phyloP scores from a whole-genome alignment of 202 grass and related monocot genomes.

The Setaria viridis region DNA sequence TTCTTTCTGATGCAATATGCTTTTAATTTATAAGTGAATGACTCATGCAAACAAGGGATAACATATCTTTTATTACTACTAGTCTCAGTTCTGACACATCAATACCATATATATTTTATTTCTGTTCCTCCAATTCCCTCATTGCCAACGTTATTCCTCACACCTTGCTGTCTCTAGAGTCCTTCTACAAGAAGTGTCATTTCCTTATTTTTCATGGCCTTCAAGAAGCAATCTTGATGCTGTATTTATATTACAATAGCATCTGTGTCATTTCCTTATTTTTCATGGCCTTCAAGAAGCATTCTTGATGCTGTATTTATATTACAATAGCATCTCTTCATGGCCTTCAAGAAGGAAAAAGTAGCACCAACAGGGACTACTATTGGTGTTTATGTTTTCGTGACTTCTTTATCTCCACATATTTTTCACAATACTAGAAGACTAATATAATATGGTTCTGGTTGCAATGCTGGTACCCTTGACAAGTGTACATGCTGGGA shows the following conservation, averaged over 20 bases:
- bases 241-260: background rate
- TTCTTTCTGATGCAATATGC: background rate
- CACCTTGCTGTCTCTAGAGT: background rate
- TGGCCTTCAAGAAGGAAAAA: background rate
- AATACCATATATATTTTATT: background rate
- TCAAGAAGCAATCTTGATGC: background rate
- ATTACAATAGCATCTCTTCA: background rate
- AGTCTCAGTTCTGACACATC: background rate
- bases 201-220: background rate
- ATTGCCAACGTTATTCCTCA: background rate
- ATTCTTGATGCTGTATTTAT: background rate
- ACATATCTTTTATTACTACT: background rate
- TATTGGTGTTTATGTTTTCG: conserved; percentile 7
- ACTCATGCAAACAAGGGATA: background rate
- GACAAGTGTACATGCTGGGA: background rate
- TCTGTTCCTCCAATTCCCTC: background rate
- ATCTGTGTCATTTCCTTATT: background rate
- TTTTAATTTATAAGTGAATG: conserved; percentile 8
- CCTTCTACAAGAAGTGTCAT: background rate
- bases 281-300: background rate
- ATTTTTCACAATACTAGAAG: background rate
- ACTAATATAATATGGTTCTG: background rate
- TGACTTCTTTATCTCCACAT: background rate
- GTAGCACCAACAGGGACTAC: background rate
- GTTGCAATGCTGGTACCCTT: background rate